Conservation (phyloP, 306 rosid species). For the Canavalia gladiata region DNA sequence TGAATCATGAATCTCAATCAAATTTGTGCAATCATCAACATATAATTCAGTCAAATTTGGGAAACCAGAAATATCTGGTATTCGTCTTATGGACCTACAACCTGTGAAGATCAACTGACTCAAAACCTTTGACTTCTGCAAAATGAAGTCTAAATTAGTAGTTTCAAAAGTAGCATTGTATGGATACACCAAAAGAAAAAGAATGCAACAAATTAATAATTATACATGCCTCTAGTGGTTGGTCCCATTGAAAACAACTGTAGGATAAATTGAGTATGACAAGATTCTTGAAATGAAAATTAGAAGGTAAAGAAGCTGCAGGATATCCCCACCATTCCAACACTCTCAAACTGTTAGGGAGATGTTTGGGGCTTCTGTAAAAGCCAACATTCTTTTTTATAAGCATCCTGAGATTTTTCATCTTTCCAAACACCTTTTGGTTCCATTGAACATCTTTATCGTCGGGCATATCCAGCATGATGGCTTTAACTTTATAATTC, state of each 20-base stretch:
- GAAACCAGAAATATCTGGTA: constrained; percentile 28
- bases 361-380: background rate
- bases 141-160: background rate
- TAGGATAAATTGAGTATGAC: background rate
- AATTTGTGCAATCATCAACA: background rate
- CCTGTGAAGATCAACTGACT: background rate
- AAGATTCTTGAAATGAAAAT: background rate
- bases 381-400: background rate
- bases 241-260: background rate
- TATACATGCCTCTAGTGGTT: background rate
- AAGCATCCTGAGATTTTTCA: constrained; percentile 27
- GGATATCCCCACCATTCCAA: constrained; percentile 38
- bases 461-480: background rate
- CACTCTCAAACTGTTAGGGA: constrained; percentile 26
- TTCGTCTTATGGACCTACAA: background rate
- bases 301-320: constrained; percentile 4
- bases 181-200: no score
- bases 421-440: background rate
- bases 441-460: constrained; percentile 18
- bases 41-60: background rate
- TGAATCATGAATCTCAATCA: constrained; percentile 17
- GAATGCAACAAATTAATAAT: background rate
- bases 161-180: no score
- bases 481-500: background rate
- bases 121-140: background rate